These are phyloP conservation scores for Fusarium metavorans DNA, from an alignment of 2,329 filamentous ascomycete species.

Conservation along the genomic window DNA sequence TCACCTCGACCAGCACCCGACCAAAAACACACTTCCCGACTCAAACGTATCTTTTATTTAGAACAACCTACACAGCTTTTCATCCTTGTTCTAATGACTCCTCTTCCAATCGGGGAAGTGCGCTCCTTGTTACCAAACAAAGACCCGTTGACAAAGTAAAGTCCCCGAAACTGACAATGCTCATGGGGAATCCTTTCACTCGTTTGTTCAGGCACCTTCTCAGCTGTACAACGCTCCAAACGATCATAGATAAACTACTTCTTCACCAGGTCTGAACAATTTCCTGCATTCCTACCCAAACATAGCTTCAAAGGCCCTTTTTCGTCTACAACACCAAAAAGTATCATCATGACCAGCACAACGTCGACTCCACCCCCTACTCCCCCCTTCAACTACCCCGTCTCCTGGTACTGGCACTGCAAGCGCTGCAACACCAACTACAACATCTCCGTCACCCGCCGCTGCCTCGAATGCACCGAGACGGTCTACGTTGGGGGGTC, in stretches of 20 bases:
- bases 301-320: no score
- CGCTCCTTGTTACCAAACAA: neutral
- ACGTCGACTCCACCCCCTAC: constrained; percentile 1
- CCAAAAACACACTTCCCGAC: neutral
- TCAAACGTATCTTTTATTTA: neutral
- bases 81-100: neutral
- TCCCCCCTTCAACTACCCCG: neutral
- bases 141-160: neutral
- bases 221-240: neutral
- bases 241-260: neutral
- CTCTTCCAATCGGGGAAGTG: neutral
- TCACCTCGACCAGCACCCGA: neutral
- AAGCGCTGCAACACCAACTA: constrained; percentile 45
- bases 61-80: neutral
- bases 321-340: neutral
- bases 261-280: neutral
- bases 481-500: neutral
- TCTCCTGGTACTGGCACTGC: constrained; percentile 51
- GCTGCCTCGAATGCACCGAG: constrained; percentile 16
- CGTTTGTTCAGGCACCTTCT: neutral
- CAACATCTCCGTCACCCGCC: constrained; percentile 28
- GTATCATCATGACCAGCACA: neutral
- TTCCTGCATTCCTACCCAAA: no score
- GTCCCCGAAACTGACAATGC: neutral
- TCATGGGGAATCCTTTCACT: neutral